phyloP scores from a whole-genome alignment of 768 basidiomycete species.

The Collybia sordida region DNA sequence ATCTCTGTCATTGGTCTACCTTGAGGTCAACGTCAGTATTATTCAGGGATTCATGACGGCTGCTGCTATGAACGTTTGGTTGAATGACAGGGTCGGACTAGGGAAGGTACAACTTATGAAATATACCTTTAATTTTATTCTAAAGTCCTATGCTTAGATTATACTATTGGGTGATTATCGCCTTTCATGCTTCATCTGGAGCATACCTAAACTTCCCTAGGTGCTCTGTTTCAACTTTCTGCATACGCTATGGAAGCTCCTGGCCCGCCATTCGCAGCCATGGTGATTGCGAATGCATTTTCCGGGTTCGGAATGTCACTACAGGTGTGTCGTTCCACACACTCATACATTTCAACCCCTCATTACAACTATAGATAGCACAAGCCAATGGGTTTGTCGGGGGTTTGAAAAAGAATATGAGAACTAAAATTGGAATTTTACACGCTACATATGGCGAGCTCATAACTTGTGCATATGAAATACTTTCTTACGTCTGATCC shows the following conservation, averaged over 20 bases:
- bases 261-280: constrained; percentile 52
- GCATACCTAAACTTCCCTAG: constrained; percentile 19
- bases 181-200: neutral
- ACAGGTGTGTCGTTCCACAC: constrained; percentile 27
- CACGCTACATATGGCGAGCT: constrained; percentile 47
- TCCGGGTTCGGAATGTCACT: constrained; percentile 52
- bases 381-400: constrained; percentile 56
- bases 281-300: constrained; percentile 43
- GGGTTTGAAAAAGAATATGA: constrained; percentile 38
- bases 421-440: constrained; percentile 51
- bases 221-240: constrained; percentile 39
- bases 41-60: constrained; percentile 48
- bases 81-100: constrained; percentile 45
- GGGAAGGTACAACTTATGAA: constrained; percentile 36
- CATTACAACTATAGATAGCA: constrained; percentile 37
- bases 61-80: constrained; percentile 46
- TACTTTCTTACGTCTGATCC: neutral
- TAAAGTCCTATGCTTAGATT: constrained; percentile 7
- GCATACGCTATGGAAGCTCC: constrained; percentile 45
- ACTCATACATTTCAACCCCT: neutral
- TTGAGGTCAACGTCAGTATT: no score
- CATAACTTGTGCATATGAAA: neutral
- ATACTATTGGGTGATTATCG: constrained; percentile 15
- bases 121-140: neutral
- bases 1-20: neutral